Evolutionary conservation across 1,284 basidiomycete genomes (phyloP), one percentile per base, ranked within the genome.

Genomic region (Sanghuangporus weigelae): DNA sequence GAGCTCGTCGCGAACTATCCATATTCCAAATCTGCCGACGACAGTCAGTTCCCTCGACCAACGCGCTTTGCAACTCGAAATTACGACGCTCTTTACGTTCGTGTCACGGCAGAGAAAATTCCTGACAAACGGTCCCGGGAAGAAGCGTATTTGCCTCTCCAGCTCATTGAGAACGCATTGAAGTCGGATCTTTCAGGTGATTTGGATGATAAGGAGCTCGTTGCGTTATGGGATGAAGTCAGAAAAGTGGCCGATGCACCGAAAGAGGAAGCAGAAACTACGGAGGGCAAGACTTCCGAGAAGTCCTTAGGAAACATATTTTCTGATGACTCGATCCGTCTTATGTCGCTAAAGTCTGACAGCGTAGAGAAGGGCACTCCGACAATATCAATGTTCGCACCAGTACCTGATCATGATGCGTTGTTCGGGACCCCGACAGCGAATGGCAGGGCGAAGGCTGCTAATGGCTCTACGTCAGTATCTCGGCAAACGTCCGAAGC

Each of bases 1-100:
- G 87, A 90, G 63, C 79, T 91, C 4, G 81, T 90, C 31, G 78
- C 82, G 59, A 73, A 81, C 36, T 92, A 92, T 68, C 89, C 89
- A 3, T 90, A 86, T 70, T 69, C 71, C 57, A 78, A 76, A 57
- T 73, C 73, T 36, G 70, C 76, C 11, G 68, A 71, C n/a, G 63
- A 73, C 2, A 68, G 70, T 16, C 75, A 83, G 40, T 76, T 89
- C 5, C 77, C 85, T 4, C 77, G 79, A 3, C 83, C 67, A n/a
- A 57, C 85, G 12, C 82, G 81, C 0, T 86, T 90, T 70, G 84
- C 87, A 5, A 90, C 89, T 0, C 81, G 82, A 50, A 75, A 72
- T 42, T 80, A 83, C 62, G 81, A 83, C 57, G 86, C 89, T 0
- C 77, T 92, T 23, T 84, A 83, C 66, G 81, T 92, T 49, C 84